Evolutionary conservation across 208 protist genomes (phyloP), one percentile per base, ranked within the genome.

Genomic region (Acanthamoeba royreba): DNA sequence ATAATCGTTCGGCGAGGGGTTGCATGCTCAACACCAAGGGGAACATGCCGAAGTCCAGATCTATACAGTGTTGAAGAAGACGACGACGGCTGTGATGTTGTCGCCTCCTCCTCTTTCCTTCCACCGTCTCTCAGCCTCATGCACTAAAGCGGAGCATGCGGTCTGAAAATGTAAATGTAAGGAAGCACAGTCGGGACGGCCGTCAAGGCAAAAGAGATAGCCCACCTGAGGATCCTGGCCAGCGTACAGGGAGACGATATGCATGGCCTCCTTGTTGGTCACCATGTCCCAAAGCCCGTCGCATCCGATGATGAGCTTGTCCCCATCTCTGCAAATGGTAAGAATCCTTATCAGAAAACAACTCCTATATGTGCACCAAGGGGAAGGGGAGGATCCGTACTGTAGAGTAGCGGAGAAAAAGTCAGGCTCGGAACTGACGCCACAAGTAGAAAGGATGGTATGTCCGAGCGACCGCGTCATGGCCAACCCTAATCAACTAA

Each of bases 51-150:
- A n/a, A n/a, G n/a, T n/a, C n/a, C n/a, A n/a, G n/a, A n/a, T n/a
- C n/a, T n/a, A n/a, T n/a, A 61, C 53, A 28, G 7, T 90, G 83
- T 92, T 92, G 38, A 92, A 92, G 63, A 92, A 92, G 61, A 92
- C 88, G 25, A 92, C 43, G 33, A 92, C 66, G 17, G 88, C 88
- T 15, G 88, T 92, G 42, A 92, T 92, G 88, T 92, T 92, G 88
- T 92, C 88, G 0, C 45, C 55, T 42, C 40, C n/a, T 13, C 40
- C 15, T 47, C 66, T 81, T 81, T 33, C 33, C 66, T 92, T n/a
- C 88, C 88, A 92, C 45, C 88, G 40, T 58, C 88, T 90, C 13
- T 92, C 88, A 5, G 88, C 88, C 88, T 92, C 88, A 17, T 33
- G 52, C 31, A 92, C 88, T 31, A 92, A 61, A n/a, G 88, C 88